Conservation (phyloP, 805 yeast species). For the Candida xyloterini region DNA sequence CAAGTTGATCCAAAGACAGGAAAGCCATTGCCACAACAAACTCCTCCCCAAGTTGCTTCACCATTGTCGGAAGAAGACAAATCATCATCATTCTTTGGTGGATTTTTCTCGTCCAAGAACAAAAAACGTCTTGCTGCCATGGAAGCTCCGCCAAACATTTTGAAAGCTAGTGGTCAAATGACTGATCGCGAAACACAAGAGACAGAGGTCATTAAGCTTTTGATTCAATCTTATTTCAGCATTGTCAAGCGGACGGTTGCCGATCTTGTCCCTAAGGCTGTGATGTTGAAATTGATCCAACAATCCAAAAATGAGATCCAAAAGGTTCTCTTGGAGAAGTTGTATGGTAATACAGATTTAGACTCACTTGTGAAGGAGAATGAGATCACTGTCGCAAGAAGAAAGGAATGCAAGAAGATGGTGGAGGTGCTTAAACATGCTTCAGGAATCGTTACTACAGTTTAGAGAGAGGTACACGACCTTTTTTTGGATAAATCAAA, state of each 20-base stretch:
- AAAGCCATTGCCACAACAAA: constrained; percentile 58
- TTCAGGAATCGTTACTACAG: constrained; percentile 81
- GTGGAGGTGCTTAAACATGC: constrained; percentile 89
- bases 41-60: constrained; percentile 29
- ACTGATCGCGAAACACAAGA: constrained; percentile 95
- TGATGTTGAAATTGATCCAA: constrained; percentile 87
- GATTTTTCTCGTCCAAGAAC: constrained; percentile 87
- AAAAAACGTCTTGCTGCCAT: constrained; percentile 90
- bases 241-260: constrained; percentile 93
- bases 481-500: background rate
- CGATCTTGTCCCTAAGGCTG: constrained; percentile 92
- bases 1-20: constrained; percentile 89
- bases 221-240: constrained; percentile 84
- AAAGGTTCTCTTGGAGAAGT: constrained; percentile 80
- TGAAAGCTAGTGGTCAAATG: constrained; percentile 89
- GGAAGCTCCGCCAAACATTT: constrained; percentile 96
- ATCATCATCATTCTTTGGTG: constrained; percentile 85
- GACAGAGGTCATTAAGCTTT: constrained; percentile 92
- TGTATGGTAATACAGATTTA: constrained; percentile 73
- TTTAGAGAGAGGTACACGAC: constrained; percentile 30
- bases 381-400: constrained; percentile 88
- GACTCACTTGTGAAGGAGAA: constrained; percentile 84
- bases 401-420: constrained; percentile 94
- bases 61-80: constrained; percentile 43
- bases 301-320: constrained; percentile 86